Base-by-base conservation (phyloP, 2,329 filamentous ascomycete genomes). In the Knufia fluminis region DNA sequence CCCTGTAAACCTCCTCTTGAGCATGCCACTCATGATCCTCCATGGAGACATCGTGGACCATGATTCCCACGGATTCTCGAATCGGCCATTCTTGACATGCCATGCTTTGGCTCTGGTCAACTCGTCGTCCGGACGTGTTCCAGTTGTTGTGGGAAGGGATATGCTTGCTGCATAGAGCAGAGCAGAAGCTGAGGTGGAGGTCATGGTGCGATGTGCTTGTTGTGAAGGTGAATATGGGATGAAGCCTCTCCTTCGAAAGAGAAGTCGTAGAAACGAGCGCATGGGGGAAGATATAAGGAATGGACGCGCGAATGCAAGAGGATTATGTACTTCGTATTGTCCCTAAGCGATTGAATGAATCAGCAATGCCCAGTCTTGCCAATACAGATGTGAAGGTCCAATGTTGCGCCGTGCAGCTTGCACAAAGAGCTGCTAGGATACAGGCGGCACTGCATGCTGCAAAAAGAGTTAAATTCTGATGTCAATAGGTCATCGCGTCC, bases 31-130 rank as follows among this genome's bases (percentile, higher is more conserved):
- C 22, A 56, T 42, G 14, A 60, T 56, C 31, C 39, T 49, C n/a
- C 32, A 49, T n/a, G 46, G 14, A 3, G 53, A 46, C 3, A 33
- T 46, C 40, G 48, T 55, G 10, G 52, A 24, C 55, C 55, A 59
- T 57, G 55, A 71, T 62, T 67, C 64, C 69, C 69, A 72, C n/a
- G 69, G 69, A 52, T 71, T 72, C 24, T 59, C 58, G 49, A 69
- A 72, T 2, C 60, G 58, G 3, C 68, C 66, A 2, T 53, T 58
- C 46, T 64, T 59, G 2, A 58, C 50, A 57, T 72, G 69, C 54
- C 70, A 68, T 10, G 57, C 63, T 52, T 71, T 71, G 17, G 61
- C 48, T 10, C 62, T 57, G 28, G 58, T 60, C 31, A 58, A 43
- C 2, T 64, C 64, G 60, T 70, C 68, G 7, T 70, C 67, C 1